Base-by-base conservation (phyloP, 129 eudicot genomes). In the Chrysanthemum lavandulifolium region DNA sequence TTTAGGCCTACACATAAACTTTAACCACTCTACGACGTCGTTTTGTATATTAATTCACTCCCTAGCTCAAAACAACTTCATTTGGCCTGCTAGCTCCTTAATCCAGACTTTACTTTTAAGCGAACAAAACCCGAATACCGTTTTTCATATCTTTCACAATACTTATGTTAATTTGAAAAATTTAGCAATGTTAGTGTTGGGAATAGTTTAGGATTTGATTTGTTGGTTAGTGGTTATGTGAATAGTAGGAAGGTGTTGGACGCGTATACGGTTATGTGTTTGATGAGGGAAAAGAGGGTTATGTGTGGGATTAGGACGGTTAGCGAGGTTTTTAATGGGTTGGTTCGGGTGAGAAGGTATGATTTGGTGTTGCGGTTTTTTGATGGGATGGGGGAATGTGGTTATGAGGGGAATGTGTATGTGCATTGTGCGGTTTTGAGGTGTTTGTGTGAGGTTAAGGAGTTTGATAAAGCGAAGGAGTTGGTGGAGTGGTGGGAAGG, bases 31-130 rank as follows among this genome's bases (percentile, higher is more conserved):
- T 3, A 80, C 89, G 58, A 49, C 85, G 70, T 94, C 99, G 70
- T 94, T 94, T 73, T 94, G 93, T 76, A 81, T 90, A 33, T 76
- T 94, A 13, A 73, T 90, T 6, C 99, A 94, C 79, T 79, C 97
- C 6, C 79, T 94, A 6, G 87, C 66, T 56, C 84, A 81, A 25
- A 78, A 82, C 49, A 77, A 76, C 21, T 85, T 87, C 56, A 51
- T 79, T 69, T 94, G 97, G 97, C 99, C 99, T 9, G 99, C 99
- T 9, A 81, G 89, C 6, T 94, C 99, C 0, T 73, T 94, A 23
- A 63, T 90, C 18, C 89, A 90, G 12, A 86, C 96, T 18, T 90
- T 93, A 13, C 57, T 90, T 47, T 53, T 51, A 4, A 81, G 81
- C 47, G 47, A 40, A 40, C 47, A 54, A 55, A 76, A 79, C 50